Evolutionary conservation across 2,329 filamentous ascomycete genomes (phyloP), one percentile per base, ranked within the genome.

Genomic region (Ustulina deusta): DNA sequence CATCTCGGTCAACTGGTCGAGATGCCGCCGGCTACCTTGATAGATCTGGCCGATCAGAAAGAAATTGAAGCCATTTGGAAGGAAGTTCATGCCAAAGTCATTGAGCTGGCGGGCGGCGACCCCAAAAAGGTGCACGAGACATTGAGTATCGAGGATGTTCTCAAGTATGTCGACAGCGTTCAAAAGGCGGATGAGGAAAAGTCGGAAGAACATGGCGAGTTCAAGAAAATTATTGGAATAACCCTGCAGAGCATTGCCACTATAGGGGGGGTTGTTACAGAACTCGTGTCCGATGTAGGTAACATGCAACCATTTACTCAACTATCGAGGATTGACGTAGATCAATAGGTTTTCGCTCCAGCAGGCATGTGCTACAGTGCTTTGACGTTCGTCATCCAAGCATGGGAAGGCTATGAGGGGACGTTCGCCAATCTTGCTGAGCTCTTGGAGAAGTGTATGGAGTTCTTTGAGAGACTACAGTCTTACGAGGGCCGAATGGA

Each of bases 301-400:
- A 56, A 13, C 34, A 6, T 32, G 27, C 2, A 1, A 2, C n/a
- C 22, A 0, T 51, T n/a, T 6, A 40, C 10, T 56, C 1, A 15
- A 52, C 1, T n/a, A 44, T 32, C 20, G 13, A 61, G 17, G 9
- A 27, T 46, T 69, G 20, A 71, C 69, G 38, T 34, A 34, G 61
- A 44, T 29, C 25, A 38, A 57, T 46, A 79, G 76, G 78, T 76
- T 54, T 80, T 80, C 48, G 78, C 72, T 20, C 78, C 78, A 7
- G 73, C 78, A 10, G 72, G 74, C 10, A 78, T 76, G 70, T 79
- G 78, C 65, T 80, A 76, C 52, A 78, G 76, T 66, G 78, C 78
- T n/a, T 75, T 80, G 20, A 78, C 77, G 11, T 80, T 79, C 61
- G 78, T 79, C 59, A 77, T 80, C 20, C 71, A 74, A 62, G 78